Percentiles rank a stretch among this genome's conserved stretches.
Conservation (phyloP, 2,329 filamentous ascomycete genomes). For the Moelleriella libera region DNA sequence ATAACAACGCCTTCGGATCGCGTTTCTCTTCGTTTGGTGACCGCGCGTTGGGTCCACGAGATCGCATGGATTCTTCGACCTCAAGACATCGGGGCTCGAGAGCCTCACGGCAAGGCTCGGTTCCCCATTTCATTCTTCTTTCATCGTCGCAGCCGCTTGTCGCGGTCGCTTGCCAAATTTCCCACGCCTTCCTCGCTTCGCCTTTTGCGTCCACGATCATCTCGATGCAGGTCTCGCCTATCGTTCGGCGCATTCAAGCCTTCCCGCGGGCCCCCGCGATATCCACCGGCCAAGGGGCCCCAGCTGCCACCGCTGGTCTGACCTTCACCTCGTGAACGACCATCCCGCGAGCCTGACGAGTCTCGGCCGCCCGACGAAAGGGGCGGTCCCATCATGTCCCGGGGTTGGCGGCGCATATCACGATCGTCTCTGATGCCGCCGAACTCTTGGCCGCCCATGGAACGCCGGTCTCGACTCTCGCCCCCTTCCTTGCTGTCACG, state of each 20-base stretch:
- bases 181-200: constrained; percentile 34
- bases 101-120: no score
- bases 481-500: constrained; percentile 29
- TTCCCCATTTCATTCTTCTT: constrained; percentile 4
- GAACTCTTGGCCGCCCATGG: constrained; percentile 15
- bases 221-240: constrained; percentile 15
- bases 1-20: no score
- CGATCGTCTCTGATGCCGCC: constrained; percentile 17
- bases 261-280: constrained; percentile 17
- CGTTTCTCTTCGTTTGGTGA: no score
- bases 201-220: constrained; percentile 23
- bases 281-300: constrained; percentile 8
- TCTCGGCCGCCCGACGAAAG: constrained; percentile 15
- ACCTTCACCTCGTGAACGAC: constrained; percentile 16
- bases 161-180: constrained; percentile 25
- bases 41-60: no score
- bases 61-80: background rate
- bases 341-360: constrained; percentile 15
- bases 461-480: constrained; percentile 30
- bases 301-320: constrained; percentile 7
- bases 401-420: constrained; percentile 16
- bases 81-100: background rate
- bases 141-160: constrained; percentile 40
- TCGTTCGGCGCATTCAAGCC: constrained; percentile 16
- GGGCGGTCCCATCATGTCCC: constrained; percentile 16